Base-by-base conservation (phyloP, 495 filamentous ascomycete species). In the Emericellopsis terricola region DNA sequence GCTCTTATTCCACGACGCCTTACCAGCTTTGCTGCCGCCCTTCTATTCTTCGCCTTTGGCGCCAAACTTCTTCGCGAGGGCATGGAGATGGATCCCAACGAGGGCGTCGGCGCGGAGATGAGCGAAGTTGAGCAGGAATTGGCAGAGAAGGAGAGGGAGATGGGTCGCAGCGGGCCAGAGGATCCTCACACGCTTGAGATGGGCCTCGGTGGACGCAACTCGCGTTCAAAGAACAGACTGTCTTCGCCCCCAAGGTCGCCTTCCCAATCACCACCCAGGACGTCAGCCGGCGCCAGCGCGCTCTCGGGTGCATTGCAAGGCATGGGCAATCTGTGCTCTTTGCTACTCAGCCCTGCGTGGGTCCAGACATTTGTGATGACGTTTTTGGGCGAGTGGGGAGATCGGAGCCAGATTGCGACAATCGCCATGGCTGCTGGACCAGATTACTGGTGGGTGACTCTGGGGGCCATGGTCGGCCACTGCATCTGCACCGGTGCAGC, bases 321-420 rank as follows among this genome's bases (percentile, higher is more conserved):
- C 1, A 52, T 96, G 15, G 75, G 73, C 51, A 97, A 97, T 44
- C 73, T 97, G 3, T 67, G 84, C 31, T 83, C 82, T 3, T 61
- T 97, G 7, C 62, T 97, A 2, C 64, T 97, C 13, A 91, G 81
- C 49, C 89, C 89, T 2, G 89, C 86, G 1, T 97, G 89, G 89
- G 89, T 97, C 10, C 89, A 97, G 55, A 97, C 91, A 4, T 97
- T 97, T 52, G 73, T 85, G 40, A 97, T 97, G 89, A 97, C 89
- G 3, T 97, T 97, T 57, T 59, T 97, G 19, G 89, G 89, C 8
- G 89, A 97, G 53, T 96, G 91, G 89, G 89, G 89, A 31, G 89
- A 97, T 48, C 75, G 89, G 39, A 91, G 81, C 48, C 89, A 97
- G 54, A 97, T 97, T 48, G 91, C 89, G 11, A 97, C 89, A 33